phyloP scores from a whole-genome alignment of 345 rosid species.

The Ceriops zippeliana region DNA sequence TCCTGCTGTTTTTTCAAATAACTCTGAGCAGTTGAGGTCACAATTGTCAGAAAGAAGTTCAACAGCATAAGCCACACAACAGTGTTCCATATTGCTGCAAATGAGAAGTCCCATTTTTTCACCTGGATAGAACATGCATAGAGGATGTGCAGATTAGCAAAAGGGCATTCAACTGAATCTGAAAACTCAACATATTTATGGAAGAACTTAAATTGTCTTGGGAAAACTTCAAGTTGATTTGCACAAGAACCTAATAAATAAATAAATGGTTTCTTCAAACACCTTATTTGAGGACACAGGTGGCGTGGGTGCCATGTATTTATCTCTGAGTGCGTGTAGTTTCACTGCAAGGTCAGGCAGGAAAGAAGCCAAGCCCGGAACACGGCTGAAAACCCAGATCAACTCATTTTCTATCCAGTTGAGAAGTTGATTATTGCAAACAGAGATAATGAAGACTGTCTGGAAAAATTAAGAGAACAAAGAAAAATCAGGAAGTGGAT shows the following conservation, averaged over 20 bases:
- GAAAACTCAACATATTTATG: neutral
- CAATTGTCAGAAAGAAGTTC: conserved; percentile 79
- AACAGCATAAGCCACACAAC: conserved; percentile 95
- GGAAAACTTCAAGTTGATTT: neutral
- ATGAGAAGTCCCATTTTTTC: conserved; percentile 80
- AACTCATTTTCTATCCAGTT: conserved; percentile 96
- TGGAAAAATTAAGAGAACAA: conserved; percentile 30
- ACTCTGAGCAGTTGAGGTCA: conserved; percentile 73
- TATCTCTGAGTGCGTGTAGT: conserved; percentile 59
- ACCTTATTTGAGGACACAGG: conserved; percentile 64
- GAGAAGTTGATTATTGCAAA: conserved; percentile 93
- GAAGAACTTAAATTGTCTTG: neutral
- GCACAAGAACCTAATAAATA: neutral
- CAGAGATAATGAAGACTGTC: conserved; percentile 88
- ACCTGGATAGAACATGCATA: conserved; percentile 35
- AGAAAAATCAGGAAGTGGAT: neutral
- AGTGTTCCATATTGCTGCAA: conserved; percentile 79
- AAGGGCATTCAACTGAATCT: neutral
- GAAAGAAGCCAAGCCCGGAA: conserved; percentile 67
- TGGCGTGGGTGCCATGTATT: conserved; percentile 56
- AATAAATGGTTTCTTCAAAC: neutral
- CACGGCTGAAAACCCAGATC: conserved; percentile 71
- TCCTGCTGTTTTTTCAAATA: conserved; percentile 78
- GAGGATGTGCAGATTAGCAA: neutral
- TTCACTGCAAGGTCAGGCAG: conserved; percentile 56